Evolutionary conservation across 441 rosid species (phyloP).

Genomic region (Sinapis alba): DNA sequence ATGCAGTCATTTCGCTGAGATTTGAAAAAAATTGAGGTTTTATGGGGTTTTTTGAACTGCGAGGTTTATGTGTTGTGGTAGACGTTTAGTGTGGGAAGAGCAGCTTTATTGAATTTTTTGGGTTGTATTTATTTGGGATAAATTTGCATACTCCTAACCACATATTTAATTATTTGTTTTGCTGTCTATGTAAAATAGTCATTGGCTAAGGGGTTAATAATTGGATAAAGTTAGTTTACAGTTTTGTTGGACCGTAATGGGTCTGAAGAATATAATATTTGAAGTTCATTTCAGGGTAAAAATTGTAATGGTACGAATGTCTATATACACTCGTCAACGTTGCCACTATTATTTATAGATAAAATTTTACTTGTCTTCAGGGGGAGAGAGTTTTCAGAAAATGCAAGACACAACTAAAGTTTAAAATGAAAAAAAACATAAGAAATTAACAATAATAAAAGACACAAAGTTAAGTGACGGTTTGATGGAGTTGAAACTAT

Average conservation of each 20-base stretch:
- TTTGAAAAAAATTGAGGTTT: background rate
- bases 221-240: background rate
- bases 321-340: background rate
- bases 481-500: too few relatives aligned
- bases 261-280: background rate
- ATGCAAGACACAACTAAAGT: background rate
- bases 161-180: too few relatives aligned
- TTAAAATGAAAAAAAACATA: background rate
- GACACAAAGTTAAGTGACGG: background rate
- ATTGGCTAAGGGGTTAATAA: too few relatives aligned
- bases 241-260: background rate
- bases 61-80: background rate
- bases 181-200: too few relatives aligned
- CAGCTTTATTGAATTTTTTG: background rate
- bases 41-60: background rate
- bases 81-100: background rate
- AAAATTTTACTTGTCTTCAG: too few relatives aligned
- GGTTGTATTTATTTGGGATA: background rate
- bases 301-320: background rate
- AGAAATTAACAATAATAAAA: background rate
- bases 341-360: background rate
- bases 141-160: background rate
- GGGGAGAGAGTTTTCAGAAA: background rate
- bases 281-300: background rate
- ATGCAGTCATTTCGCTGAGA: background rate